Conservation (phyloP, 2,329 filamentous ascomycete genomes). For the Emmonsia crescens region DNA sequence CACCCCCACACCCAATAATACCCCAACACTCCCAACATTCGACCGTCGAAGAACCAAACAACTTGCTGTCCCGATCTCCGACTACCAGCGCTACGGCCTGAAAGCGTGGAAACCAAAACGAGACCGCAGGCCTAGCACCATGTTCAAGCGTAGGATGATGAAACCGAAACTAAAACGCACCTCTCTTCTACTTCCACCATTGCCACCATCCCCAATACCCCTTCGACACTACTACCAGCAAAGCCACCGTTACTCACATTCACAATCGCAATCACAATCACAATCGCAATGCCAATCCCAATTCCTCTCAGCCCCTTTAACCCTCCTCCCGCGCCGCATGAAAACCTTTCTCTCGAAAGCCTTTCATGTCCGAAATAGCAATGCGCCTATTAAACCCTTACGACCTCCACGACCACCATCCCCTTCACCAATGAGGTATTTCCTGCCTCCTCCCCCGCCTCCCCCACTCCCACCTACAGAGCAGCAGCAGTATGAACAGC, state of each 20-base stretch:
- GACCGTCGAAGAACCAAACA: not conserved
- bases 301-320: not conserved
- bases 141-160: not conserved
- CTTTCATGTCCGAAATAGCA: not conserved
- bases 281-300: not conserved
- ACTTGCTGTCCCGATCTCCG: slow-evolving; percentile 1
- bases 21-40: not conserved
- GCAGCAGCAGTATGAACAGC: slow-evolving; percentile 17
- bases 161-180: not conserved
- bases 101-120: slow-evolving; percentile 1
- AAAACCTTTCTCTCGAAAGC: not conserved
- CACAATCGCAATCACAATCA: not conserved
- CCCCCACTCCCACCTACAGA: not conserved
- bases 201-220: not conserved
- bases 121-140: not conserved
- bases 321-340: not conserved
- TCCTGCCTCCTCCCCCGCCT: not conserved
- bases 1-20: not conserved
- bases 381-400: not conserved
- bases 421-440: not conserved
- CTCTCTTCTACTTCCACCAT: not conserved
- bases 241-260: not conserved
- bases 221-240: not conserved
- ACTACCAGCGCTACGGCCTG: not conserved
- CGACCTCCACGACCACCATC: slow-evolving; percentile 1